These are phyloP conservation scores for Lactarius tabidus DNA, from an alignment of 768 basidiomycete genomes.

Conservation along the genomic window DNA sequence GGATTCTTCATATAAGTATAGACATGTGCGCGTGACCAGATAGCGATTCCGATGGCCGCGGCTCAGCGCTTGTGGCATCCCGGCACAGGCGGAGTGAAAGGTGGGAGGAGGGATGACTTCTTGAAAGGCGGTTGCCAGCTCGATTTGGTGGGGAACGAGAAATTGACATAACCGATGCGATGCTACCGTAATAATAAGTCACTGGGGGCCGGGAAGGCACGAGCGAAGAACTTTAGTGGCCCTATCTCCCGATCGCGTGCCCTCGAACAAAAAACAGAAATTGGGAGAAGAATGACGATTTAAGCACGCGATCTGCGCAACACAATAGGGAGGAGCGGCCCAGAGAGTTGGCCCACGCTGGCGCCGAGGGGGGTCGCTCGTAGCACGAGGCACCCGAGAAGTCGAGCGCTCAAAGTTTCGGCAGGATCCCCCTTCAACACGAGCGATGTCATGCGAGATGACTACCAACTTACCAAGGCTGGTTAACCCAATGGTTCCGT, in stretches of 20 bases:
- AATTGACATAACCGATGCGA: neutral
- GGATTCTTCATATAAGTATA: neutral
- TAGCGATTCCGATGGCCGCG: slow-evolving; percentile 5
- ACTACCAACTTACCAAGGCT: neutral
- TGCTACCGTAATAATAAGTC: neutral
- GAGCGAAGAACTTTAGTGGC: neutral
- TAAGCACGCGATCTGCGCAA: slow-evolving; percentile 21
- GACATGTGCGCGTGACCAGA: slow-evolving; percentile 4
- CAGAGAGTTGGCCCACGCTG: slow-evolving; percentile 2
- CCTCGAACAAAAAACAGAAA: neutral
- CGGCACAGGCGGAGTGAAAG: neutral
- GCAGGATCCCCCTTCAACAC: neutral
- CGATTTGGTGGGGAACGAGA: neutral
- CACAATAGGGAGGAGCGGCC: slow-evolving; percentile 21
- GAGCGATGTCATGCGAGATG: neutral
- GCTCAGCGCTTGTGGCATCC: neutral
- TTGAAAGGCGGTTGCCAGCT: neutral
- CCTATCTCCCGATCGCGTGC: neutral
- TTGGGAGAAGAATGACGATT: slow-evolving; percentile 8
- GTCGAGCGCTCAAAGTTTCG: neutral
- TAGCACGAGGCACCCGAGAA: slow-evolving; percentile 18
- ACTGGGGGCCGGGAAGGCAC: slow-evolving; percentile 3
- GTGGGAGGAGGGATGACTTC: neutral
- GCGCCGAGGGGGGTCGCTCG: slow-evolving; percentile 1
- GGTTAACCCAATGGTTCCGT: neutral